Percentiles rank a stretch among this genome's conserved stretches.
Conservation (phyloP, 2,329 filamentous ascomycete species). For the Stemphylium vesicarium region DNA sequence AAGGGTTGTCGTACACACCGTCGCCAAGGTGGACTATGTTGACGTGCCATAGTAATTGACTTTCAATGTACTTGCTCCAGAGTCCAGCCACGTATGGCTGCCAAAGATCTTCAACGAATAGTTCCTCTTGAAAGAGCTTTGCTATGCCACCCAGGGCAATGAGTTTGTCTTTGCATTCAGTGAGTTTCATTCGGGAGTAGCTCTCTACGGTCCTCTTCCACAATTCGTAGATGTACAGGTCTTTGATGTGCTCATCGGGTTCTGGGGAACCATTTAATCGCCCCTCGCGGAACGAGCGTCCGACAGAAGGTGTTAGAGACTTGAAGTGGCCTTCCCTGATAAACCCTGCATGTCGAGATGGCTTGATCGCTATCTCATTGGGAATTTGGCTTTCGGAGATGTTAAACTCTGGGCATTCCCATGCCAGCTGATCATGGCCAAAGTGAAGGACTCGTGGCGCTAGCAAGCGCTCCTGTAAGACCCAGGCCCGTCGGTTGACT, state of each 20-base stretch:
- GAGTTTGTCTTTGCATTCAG: slow-evolving; percentile 18
- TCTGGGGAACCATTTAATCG: slow-evolving; percentile 3
- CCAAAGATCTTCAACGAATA: neutral
- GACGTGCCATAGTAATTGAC: slow-evolving; percentile 27
- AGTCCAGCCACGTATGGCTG: slow-evolving; percentile 24
- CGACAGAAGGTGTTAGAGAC: neutral
- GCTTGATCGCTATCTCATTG: neutral
- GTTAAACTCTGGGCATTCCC: slow-evolving; percentile 27
- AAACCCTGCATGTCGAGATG: neutral
- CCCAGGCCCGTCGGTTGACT: slow-evolving; percentile 32
- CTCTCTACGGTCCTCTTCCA: slow-evolving; percentile 27
- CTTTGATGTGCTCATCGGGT: slow-evolving; percentile 3
- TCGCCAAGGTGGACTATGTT: neutral
- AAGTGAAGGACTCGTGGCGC: slow-evolving; percentile 31
- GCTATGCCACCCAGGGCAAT: slow-evolving; percentile 27
- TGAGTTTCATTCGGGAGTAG: slow-evolving; percentile 19
- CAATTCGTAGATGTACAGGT: slow-evolving; percentile 11
- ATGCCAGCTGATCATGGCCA: slow-evolving; percentile 22
- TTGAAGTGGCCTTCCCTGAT: slow-evolving; percentile 9
- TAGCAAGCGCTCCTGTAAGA: slow-evolving; percentile 31
- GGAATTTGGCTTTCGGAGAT: slow-evolving; percentile 8
- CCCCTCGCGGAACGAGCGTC: slow-evolving; percentile 1
- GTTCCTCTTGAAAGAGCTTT: neutral
- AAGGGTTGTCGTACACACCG: slow-evolving; percentile 3
- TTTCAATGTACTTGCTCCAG: slow-evolving; percentile 21